Evolutionary conservation across 352 stramenopile species (phyloP).

Genomic region (Phytopythium mirpurense): DNA sequence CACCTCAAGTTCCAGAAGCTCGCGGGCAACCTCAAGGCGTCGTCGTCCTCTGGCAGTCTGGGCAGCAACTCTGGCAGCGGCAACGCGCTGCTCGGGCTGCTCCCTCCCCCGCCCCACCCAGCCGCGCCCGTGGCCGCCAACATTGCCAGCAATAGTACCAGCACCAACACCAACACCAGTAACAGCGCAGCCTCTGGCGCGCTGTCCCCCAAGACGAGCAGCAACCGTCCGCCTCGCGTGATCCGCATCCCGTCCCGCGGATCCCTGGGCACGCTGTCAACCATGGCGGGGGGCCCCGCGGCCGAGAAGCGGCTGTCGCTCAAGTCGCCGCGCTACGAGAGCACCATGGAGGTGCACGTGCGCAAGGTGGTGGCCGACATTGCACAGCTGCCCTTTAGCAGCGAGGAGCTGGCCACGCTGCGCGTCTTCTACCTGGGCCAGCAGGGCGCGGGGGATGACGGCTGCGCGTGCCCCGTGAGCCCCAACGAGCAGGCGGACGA

Average conservation of each 20-base stretch:
- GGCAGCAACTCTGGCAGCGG: slow-evolving; percentile 26
- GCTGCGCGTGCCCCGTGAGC: slow-evolving; percentile 33
- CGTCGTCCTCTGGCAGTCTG: slow-evolving; percentile 41
- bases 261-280: slow-evolving; percentile 28
- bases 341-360: slow-evolving; percentile 65
- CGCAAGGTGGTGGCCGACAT: slow-evolving; percentile 65
- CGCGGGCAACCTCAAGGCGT: slow-evolving; percentile 35
- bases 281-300: slow-evolving; percentile 12
- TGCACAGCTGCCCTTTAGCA: slow-evolving; percentile 54
- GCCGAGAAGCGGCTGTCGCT: slow-evolving; percentile 48
- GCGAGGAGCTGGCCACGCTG: slow-evolving; percentile 55
- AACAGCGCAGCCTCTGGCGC: too few species aligned
- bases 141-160: slow-evolving; percentile 11
- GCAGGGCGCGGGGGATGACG: slow-evolving; percentile 1
- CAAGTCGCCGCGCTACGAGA: slow-evolving; percentile 69
- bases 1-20: slow-evolving; percentile 52
- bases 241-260: slow-evolving; percentile 41
- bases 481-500: slow-evolving; percentile 17
- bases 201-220: slow-evolving; percentile 33
- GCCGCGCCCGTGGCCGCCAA: slow-evolving; percentile 14
- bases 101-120: slow-evolving; percentile 30
- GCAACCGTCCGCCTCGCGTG: slow-evolving; percentile 31
- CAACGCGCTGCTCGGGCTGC: slow-evolving; percentile 30
- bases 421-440: slow-evolving; percentile 53
- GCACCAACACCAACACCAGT: slow-evolving; percentile 14